A percentile compares a stretch with the other conserved stretches of the same genome.
These are phyloP conservation scores for Solanum aculeatissimum DNA, from an alignment of 305 asterid species.

Conservation along the genomic window DNA sequence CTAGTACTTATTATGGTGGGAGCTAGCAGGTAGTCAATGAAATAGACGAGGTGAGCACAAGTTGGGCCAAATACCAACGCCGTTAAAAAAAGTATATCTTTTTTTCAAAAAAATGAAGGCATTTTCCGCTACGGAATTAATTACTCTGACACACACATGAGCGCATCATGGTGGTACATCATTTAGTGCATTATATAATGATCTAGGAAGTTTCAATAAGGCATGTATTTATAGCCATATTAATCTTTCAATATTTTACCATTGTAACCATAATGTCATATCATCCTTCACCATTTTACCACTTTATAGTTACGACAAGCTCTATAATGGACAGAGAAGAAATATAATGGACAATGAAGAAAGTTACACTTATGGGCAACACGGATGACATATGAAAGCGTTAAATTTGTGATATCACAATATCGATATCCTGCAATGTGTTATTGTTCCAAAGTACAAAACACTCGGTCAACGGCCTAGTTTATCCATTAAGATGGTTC, in stretches of 20 bases:
- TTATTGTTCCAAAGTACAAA: background rate
- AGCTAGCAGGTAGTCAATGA: background rate
- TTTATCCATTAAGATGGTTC: background rate
- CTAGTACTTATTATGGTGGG: background rate
- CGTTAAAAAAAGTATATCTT: background rate
- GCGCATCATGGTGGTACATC: background rate
- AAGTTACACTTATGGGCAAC: background rate
- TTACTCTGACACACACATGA: too few relatives aligned
- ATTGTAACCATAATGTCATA: background rate
- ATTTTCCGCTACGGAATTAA: background rate
- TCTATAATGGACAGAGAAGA: background rate
- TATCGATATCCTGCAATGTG: background rate
- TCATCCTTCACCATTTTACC: background rate
- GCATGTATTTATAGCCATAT: background rate
- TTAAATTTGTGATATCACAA: background rate
- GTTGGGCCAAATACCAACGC: background rate
- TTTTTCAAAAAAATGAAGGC: background rate
- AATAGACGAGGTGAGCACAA: background rate
- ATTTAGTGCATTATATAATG: background rate
- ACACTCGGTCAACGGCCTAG: background rate
- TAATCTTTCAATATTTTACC: background rate
- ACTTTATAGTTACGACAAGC: background rate
- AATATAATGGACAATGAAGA: background rate
- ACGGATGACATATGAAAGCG: background rate
- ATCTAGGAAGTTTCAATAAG: background rate